Evolutionary conservation across 306 rosid species (phyloP).

Genomic region (Sophora flavescens): DNA sequence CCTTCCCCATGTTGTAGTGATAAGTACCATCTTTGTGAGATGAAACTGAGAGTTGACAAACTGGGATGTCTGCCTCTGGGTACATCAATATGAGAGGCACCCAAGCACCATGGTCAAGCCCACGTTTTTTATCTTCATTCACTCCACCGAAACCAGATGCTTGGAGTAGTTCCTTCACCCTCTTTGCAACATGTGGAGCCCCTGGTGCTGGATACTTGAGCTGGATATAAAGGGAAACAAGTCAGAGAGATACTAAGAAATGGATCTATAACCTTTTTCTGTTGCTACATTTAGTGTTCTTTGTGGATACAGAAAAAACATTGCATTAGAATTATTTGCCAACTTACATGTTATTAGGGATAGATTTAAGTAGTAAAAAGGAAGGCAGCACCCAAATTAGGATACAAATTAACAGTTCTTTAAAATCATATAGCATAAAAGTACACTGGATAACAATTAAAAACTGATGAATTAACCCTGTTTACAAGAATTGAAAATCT

Average conservation of each 20-base stretch:
- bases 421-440: not conserved
- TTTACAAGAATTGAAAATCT: not conserved
- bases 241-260: not conserved
- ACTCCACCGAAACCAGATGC: slow-evolving; percentile 49
- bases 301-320: not conserved
- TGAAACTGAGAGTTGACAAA: slow-evolving; percentile 68
- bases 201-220: slow-evolving; percentile 79
- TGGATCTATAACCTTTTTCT: not conserved
- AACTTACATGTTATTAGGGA: not conserved
- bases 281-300: not conserved
- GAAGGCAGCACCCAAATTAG: not conserved
- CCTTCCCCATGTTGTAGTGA: slow-evolving; percentile 67
- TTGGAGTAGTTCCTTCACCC: slow-evolving; percentile 61
- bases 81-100: slow-evolving; percentile 73
- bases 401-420: not conserved
- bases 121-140: slow-evolving; percentile 56
- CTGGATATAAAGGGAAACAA: slow-evolving; percentile 34
- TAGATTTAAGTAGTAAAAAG: not conserved
- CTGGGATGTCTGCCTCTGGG: slow-evolving; percentile 66
- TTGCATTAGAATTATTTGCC: too few relatives aligned
- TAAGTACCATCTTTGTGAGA: slow-evolving; percentile 47
- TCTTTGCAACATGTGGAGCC: slow-evolving; percentile 63
- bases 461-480: not conserved
- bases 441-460: not conserved
- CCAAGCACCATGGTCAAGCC: slow-evolving; percentile 75